phyloP scores from a whole-genome alignment of 129 eudicot genomes.

The Tagetes erecta region DNA sequence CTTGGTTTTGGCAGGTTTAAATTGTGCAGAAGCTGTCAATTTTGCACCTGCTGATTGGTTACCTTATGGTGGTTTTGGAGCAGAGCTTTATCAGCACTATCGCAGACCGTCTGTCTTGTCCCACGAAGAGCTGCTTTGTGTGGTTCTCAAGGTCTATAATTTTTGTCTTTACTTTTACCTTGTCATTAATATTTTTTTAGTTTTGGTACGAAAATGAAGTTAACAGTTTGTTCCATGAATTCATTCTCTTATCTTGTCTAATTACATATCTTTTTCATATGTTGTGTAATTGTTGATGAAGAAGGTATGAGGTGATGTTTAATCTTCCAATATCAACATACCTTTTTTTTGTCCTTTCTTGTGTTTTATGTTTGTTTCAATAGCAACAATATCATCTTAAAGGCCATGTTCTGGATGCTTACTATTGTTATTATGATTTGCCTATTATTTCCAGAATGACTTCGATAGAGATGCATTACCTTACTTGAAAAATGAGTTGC shows the following conservation, averaged over 20 bases:
- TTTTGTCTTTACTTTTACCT: background rate
- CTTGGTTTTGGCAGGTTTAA: slow-evolving; percentile 62
- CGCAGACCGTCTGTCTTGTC: slow-evolving; percentile 89
- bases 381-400: slow-evolving; percentile 21
- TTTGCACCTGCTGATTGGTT: slow-evolving; percentile 99
- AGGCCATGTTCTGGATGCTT: slow-evolving; percentile 15
- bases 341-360: slow-evolving; percentile 1
- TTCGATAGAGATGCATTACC: slow-evolving; percentile 58
- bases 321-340: background rate
- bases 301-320: slow-evolving; percentile 16
- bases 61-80: slow-evolving; percentile 97
- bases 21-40: slow-evolving; percentile 99
- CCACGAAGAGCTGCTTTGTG: slow-evolving; percentile 96
- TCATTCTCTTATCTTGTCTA: background rate
- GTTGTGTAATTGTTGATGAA: slow-evolving; percentile 9
- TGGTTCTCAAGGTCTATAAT: slow-evolving; percentile 72
- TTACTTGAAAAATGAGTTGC: slow-evolving; percentile 69
- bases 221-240: slow-evolving; percentile 9
- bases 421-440: slow-evolving; percentile 15
- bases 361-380: slow-evolving; percentile 3
- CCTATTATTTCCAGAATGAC: slow-evolving; percentile 56
- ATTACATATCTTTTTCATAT: slow-evolving; percentile 6
- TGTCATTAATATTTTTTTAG: background rate
- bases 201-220: slow-evolving; percentile 41
- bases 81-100: slow-evolving; percentile 89